Evolutionary conservation across 2,329 filamentous ascomycete species (phyloP), one percentile per base, ranked within the genome.

Genomic region (Keithomyces neogunnii): DNA sequence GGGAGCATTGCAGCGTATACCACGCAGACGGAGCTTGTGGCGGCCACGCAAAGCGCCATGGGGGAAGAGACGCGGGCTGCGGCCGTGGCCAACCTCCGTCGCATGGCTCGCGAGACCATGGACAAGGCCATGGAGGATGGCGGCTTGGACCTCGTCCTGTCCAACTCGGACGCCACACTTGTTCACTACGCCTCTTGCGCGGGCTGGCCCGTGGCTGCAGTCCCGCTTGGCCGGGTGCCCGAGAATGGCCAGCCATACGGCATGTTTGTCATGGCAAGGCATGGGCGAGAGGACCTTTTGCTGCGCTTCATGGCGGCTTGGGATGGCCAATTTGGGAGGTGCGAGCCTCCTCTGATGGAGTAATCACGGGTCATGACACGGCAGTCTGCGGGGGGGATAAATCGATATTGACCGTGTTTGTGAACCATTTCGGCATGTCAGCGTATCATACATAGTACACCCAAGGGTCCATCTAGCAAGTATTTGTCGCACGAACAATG

Each of bases 211-310:
- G 13, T 47, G 13, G 45, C 45, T 8, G 31, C 31, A n/a, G 43
- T 46, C 11, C 39, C 46, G 35, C 33, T 36, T 32, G 46, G 33
- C 4, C 7, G 45, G 32, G 11, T 7, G 33, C 2, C n/a, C n/a
- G n/a, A 35, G 31, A 50, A 46, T 19, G 48, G 48, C 9, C 48
- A 50, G 42, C 48, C 48, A 31, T 50, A 46, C 33, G 48, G 48
- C 3, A 45, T 50, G 48, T 50, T 49, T 46, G 48, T 42, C 8
- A 10, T 50, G 40, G 48, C 48, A 11, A 36, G 48, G 7, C 5
- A 11, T 19, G 48, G 48, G 8, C 9, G 26, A n/a, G 48, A 50
- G 32, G 40, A 45, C 9, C 13, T 50, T 32, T 30, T 50, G 48
- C 32, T 50, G 42, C 19, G 40, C 19, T 19, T 50, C 33, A 46